Evolutionary conservation across 208 protist species (phyloP).

Genomic region (Eutreptiella sp.): DNA sequence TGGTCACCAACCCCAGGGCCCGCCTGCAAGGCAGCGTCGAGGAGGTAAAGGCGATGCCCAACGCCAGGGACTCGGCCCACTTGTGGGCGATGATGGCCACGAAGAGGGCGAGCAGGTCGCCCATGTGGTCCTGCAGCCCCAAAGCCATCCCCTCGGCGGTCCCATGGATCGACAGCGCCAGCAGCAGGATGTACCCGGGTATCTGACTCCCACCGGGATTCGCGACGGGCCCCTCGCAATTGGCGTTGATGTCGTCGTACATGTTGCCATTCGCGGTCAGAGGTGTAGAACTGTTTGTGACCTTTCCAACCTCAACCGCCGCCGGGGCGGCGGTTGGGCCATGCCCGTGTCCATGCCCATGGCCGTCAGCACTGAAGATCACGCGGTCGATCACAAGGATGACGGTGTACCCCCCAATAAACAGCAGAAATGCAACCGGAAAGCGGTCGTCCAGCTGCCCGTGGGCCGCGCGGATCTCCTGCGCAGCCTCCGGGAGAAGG

Average conservation of each 20-base stretch:
- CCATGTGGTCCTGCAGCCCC: slow-evolving; percentile 19
- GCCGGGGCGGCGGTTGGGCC: too few relatives aligned
- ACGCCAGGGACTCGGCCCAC: slow-evolving; percentile 28
- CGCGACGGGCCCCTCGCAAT: too few relatives aligned
- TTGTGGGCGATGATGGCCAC: slow-evolving; percentile 29
- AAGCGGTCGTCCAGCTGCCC: background rate
- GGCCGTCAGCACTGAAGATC: too few relatives aligned
- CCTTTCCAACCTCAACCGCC: too few relatives aligned
- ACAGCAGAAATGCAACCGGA: too few relatives aligned
- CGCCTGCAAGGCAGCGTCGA: too few relatives aligned
- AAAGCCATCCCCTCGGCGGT: slow-evolving; percentile 23
- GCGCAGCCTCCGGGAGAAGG: slow-evolving; percentile 27
- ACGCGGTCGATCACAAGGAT: slow-evolving; percentile 27
- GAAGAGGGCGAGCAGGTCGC: slow-evolving; percentile 26
- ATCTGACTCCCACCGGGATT: too few relatives aligned
- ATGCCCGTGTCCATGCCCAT: too few relatives aligned
- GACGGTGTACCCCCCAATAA: slow-evolving; percentile 17
- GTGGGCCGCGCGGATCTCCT: background rate
- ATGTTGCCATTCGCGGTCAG: too few relatives aligned
- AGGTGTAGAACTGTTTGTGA: too few relatives aligned
- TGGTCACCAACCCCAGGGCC: background rate
- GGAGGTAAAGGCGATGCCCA: too few relatives aligned
- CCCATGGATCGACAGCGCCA: slow-evolving; percentile 23
- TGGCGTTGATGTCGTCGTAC: too few relatives aligned
- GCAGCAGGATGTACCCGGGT: slow-evolving; percentile 28